Base-by-base conservation (phyloP, 805 yeast species). In the Myxozyma neglecta region DNA sequence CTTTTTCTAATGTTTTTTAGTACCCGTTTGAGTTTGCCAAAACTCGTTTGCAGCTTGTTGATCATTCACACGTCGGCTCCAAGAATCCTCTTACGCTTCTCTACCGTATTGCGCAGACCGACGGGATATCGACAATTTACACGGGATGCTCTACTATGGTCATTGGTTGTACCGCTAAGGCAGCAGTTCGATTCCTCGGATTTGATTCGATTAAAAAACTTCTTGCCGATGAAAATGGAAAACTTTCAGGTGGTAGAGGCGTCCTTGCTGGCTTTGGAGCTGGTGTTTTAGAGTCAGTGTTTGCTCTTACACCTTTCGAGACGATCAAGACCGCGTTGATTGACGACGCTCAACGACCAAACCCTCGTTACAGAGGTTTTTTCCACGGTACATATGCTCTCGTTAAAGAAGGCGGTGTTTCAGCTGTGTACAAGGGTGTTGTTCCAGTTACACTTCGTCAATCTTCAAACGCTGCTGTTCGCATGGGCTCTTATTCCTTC, bases 11-110 rank as follows among this genome's bases (percentile, higher is more conserved):
- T 13, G 29, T 9, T 9, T 20, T 34, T 24, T 36, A 70, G 72
- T 93, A 91, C 74, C 99, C 99, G 2, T 94, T 94, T 75, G 99
- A 93, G 75, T 93, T 92, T 77, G 97, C 98, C 50, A 93, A 93
- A 73, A 93, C 99, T 2, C 80, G 98, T 65, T 79, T 94, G 49
- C 99, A 93, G 76, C 80, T 93, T 59, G 85, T 66, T n/a, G 70
- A 65, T 60, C 56, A 59, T 35, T 43, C 66, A 9, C 47, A 50
- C 32, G 49, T 57, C 40, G 58, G 50, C 13, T 40, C 96, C 1
- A 80, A 92, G 68, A 93, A 94, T 72, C 99, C 99, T 39, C 74
- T 93, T 58, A 87, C 85, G 11, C 80, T 93, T 60, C 88, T 94
- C 63, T 84, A 84, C 73, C 86, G 83, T 59, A 84, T 89, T 6